phyloP scores from a whole-genome alignment of 2,329 filamentous ascomycete genomes.

The Endocalyx cinctus region DNA sequence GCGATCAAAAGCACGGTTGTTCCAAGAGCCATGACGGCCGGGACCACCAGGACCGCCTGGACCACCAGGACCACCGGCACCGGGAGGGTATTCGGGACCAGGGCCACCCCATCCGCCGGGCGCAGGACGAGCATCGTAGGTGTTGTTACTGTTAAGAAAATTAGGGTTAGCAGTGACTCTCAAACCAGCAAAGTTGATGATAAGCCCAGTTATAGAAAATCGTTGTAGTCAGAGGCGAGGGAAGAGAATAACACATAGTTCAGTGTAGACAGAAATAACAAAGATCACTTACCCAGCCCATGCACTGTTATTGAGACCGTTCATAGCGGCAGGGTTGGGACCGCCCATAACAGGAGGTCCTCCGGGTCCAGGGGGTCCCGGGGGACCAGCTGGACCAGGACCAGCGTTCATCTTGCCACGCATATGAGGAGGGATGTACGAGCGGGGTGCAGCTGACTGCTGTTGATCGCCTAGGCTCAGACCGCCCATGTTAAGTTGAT shows the following conservation, averaged over 20 bases:
- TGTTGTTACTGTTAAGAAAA: slow-evolving; percentile 38
- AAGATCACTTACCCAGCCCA: slow-evolving; percentile 54
- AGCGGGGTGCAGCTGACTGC: slow-evolving; percentile 47
- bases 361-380: slow-evolving; percentile 10
- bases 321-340: too few relatives aligned
- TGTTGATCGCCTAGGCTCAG: slow-evolving; percentile 56
- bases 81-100: slow-evolving; percentile 31
- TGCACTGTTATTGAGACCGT: slow-evolving; percentile 56
- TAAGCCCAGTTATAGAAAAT: slow-evolving; percentile 1
- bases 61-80: slow-evolving; percentile 19
- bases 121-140: slow-evolving; percentile 35
- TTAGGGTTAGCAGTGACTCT: slow-evolving; percentile 17
- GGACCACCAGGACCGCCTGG: slow-evolving; percentile 23
- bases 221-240: slow-evolving; percentile 1
- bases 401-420: slow-evolving; percentile 49
- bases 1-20: slow-evolving; percentile 48
- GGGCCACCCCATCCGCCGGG: slow-evolving; percentile 26
- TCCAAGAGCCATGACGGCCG: slow-evolving; percentile 24
- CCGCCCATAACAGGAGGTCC: slow-evolving; percentile 31
- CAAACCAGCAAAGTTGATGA: slow-evolving; percentile 4
- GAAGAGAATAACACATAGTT: background rate
- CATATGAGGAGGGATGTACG: slow-evolving; percentile 85
- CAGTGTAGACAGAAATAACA: slow-evolving; percentile 2
- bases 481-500: slow-evolving; percentile 78
- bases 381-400: slow-evolving; percentile 22